Evolutionary conservation across 371 early-diverging fungal genomes (phyloP).

Genomic region (Mortierella sp.): DNA sequence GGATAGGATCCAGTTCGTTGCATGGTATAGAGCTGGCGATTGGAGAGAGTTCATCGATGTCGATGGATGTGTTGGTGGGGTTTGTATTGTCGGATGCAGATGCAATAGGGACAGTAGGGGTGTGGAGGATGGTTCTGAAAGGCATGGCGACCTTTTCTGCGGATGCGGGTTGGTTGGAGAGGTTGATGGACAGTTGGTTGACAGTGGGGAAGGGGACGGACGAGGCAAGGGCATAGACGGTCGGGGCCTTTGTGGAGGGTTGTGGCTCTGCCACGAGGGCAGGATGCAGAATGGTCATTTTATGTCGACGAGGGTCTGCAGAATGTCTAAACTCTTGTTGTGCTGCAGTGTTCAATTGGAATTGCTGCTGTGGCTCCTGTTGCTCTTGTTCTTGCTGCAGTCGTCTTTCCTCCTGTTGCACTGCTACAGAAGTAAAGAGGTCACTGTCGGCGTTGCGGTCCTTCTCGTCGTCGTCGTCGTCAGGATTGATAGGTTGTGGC

Average conservation of each 20-base stretch:
- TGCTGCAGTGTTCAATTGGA: not conserved
- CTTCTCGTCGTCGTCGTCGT: slow-evolving; percentile 5
- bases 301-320: not conserved
- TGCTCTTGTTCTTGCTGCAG: not conserved
- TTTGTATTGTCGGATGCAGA: not conserved
- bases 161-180: not conserved
- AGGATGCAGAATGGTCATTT: slow-evolving; percentile 37
- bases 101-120: not conserved
- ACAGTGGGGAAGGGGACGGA: slow-evolving; percentile 27
- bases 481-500: not conserved
- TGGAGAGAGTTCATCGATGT: not conserved
- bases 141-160: slow-evolving; percentile 21
- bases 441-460: slow-evolving; percentile 3
- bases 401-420: not conserved
- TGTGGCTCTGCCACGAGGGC: slow-evolving; percentile 13
- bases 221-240: slow-evolving; percentile 38
- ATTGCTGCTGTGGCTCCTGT: not conserved
- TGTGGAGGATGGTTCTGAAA: slow-evolving; percentile 26
- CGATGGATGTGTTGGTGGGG: not conserved
- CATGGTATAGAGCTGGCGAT: not conserved
- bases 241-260: slow-evolving; percentile 24
- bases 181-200: slow-evolving; percentile 23
- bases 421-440: not conserved
- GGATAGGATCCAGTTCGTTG: not conserved
- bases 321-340: not conserved